Base-by-base conservation (phyloP, 371 early-diverging fungal species). In the Rhizomucor pusillus region DNA sequence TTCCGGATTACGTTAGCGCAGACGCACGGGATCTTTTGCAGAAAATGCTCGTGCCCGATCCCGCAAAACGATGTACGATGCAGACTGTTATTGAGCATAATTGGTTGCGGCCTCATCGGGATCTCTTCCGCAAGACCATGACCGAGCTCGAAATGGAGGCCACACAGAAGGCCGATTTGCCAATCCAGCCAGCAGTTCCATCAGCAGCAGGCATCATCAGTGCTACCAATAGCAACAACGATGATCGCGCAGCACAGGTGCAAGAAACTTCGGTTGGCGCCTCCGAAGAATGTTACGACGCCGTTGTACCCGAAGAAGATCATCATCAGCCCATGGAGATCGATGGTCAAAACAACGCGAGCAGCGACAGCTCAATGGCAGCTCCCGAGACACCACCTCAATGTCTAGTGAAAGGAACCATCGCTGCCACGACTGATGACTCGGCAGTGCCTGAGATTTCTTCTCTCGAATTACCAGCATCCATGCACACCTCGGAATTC, bases 21-120 rank as follows among this genome's bases (percentile, higher is more conserved):
- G 87, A 85, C 49, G 95, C 97, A 4, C 80, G 89, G 39, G 82
- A 88, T 62, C 71, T 99, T 49, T 69, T 99, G 34, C 81, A 85
- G 53, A 83, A 89, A 52, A 98, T 99, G 89, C 73, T 98, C 23
- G 94, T 94, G 10, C 91, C 93, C 13, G 92, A 95, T 66, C 97
- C 97, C 11, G 65, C 78, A 41, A 81, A 88, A 57, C 72, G 99
- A 40, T 92, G 94, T 39, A 84, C 88, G 14, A 91, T 98, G 79
- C 77, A 84, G 47, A 83, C 88, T 22, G 91, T 98, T 55, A 92
- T 91, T 85, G 65, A 71, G 24, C 97, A 97, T 67, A 71, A 77
- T 52, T 94, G 91, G 91, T 52, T 77, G 7, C 54, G 56, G 23
- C 47, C 63, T 5, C 68, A 77, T 49, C 54, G 54, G 3, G 53